Conservation (phyloP, 257 asterid species). For the Solanum gracilifrons region DNA sequence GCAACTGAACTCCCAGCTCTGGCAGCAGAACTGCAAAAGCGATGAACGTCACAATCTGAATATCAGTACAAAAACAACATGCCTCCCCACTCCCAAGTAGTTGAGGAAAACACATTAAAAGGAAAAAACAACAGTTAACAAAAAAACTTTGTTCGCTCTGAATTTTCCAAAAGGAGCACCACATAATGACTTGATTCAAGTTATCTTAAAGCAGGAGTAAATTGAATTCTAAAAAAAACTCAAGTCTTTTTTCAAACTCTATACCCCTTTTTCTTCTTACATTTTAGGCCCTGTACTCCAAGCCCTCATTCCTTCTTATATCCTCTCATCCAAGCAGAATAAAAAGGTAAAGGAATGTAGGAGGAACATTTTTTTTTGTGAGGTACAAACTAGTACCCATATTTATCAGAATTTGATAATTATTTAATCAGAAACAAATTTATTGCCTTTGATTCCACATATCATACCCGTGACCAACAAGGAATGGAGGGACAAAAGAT, state of each 20-base stretch:
- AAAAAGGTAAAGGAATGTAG: not conserved
- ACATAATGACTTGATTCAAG: not conserved
- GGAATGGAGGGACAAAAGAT: constrained; percentile 56
- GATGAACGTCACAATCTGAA: not conserved
- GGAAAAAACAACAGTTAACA: not conserved
- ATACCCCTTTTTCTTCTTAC: not conserved
- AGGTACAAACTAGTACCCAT: not conserved
- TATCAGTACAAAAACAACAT: not conserved
- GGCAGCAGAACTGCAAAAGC: constrained; percentile 43
- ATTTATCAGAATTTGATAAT: not conserved
- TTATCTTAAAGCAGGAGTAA: not conserved
- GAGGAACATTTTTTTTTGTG: not conserved
- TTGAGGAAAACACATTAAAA: not conserved
- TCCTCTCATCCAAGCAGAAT: not conserved
- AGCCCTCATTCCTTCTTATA: too few relatives aligned
- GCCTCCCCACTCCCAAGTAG: not conserved
- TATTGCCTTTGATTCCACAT: not conserved
- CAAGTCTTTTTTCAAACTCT: not conserved
- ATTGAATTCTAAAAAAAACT: not conserved
- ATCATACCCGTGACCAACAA: constrained; percentile 62
- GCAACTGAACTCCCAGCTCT: constrained; percentile 66
- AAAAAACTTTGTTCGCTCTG: not conserved
- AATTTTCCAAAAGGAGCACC: not conserved
- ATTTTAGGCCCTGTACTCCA: not conserved
- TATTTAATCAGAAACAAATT: not conserved